Evolutionary conservation across 257 asterid genomes (phyloP).

Genomic region (Agastache rugosa): DNA sequence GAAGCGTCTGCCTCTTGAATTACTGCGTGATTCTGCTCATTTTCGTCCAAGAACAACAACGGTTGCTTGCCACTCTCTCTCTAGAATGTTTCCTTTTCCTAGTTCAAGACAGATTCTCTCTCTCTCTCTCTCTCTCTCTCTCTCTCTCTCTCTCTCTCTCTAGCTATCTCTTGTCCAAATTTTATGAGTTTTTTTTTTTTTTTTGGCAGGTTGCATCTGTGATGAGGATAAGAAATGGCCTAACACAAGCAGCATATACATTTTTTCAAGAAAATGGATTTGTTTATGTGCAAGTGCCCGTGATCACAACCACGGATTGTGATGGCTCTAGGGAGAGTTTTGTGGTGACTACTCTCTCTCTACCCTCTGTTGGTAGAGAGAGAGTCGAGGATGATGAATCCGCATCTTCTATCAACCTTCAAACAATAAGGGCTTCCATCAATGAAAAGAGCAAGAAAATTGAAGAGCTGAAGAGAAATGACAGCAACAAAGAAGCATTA

Average conservation of each 20-base stretch:
- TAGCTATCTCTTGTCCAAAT: not conserved
- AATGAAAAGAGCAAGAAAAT: slow-evolving; percentile 64
- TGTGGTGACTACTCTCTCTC: slow-evolving; percentile 60
- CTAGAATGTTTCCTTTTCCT: no score
- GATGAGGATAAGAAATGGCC: slow-evolving; percentile 64
- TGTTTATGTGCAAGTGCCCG: slow-evolving; percentile 79
- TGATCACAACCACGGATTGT: slow-evolving; percentile 68
- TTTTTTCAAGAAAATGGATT: slow-evolving; percentile 74
- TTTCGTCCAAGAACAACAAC: slow-evolving; percentile 88
- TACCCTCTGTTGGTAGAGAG: slow-evolving; percentile 27
- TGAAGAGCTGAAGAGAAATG: slow-evolving; percentile 72
- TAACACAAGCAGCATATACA: slow-evolving; percentile 56
- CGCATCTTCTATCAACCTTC: slow-evolving; percentile 48
- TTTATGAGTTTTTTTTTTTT: not conserved
- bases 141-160: not conserved
- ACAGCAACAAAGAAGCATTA: slow-evolving; percentile 80
- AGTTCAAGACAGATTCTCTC: no score
- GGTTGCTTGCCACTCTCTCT: slow-evolving; percentile 40
- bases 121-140: not conserved
- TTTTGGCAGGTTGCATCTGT: slow-evolving; percentile 80
- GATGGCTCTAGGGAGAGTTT: slow-evolving; percentile 60
- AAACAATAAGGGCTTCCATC: slow-evolving; percentile 56
- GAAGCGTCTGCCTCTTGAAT: slow-evolving; percentile 81
- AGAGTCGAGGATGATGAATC: slow-evolving; percentile 32
- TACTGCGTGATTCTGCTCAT: slow-evolving; percentile 66